Evolutionary conservation across 306 rosid species (phyloP), one percentile per base, ranked within the genome.

Genomic region (Arachis hypogaea): DNA sequence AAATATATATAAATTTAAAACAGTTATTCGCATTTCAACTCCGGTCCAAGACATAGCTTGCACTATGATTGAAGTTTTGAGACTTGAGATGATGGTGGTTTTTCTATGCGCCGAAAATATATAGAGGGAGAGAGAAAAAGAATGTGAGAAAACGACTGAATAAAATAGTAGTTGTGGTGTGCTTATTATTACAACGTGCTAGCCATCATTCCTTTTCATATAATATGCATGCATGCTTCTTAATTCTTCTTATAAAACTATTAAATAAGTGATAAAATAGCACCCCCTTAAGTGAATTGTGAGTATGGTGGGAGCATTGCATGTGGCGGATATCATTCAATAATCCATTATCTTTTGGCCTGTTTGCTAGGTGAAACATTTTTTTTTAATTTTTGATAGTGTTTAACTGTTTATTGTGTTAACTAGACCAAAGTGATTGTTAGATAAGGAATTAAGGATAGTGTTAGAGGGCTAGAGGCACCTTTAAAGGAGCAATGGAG

Each of bases 121-220:
- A 22, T 22, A 22, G 28, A 22, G 28, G 28, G 28, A 22, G 28
- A 22, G 6, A 56, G 9, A 63, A 4, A 14, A 7, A 41, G 6
- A 62, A 7, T 12, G 11, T 7, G 1, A 12, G 50, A 6, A 22
- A 7, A 62, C 4, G 30, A 7, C 40, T 11, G 51, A 63, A 42
- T 42, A 14, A n/a, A 14, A 14, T 6, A 3, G 3, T 16, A 47
- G 51, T 50, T 38, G 42, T 62, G 77, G 54, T 7, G 69, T 62
- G 63, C 70, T 47, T 76, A 49, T 69, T 22, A 51, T 51, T 33
- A 6, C 65, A 50, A 44, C 67, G 81, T 63, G 72, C 45, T 45
- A 22, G n/a, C 61, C 77, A 73, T 67, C 56, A 64, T 28, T 65
- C 63, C 6, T 65, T 7, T 43, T 12, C n/a, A 9, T 43, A 2